phyloP scores from a whole-genome alignment of 805 yeast species.

The Nakazawaea anatomiae region DNA sequence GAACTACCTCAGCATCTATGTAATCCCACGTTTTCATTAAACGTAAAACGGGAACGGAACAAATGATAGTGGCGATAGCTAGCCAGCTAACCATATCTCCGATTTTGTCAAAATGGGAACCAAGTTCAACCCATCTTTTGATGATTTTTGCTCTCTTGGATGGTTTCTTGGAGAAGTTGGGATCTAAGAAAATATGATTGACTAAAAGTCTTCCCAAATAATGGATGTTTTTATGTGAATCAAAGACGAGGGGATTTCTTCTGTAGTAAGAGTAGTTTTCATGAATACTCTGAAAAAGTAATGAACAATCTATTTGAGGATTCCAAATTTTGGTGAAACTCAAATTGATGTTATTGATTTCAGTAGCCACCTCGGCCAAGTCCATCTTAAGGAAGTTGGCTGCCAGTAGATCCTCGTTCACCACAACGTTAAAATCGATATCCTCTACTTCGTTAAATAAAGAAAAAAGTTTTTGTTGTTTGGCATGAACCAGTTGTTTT shows the following conservation, averaged over 20 bases:
- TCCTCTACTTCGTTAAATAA: conserved; percentile 25
- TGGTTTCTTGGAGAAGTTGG: conserved; percentile 22
- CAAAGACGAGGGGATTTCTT: conserved; percentile 73
- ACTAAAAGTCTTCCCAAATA: conserved; percentile 68
- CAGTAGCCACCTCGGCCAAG: conserved; percentile 49
- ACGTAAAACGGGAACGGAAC: conserved; percentile 78
- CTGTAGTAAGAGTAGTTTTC: conserved; percentile 39
- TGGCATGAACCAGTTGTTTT: conserved; percentile 44
- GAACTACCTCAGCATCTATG: conserved; percentile 54
- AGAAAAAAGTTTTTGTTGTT: conserved; percentile 39
- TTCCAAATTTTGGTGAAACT: conserved; percentile 68
- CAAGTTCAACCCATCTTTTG: conserved; percentile 81
- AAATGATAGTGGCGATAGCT: conserved; percentile 77
- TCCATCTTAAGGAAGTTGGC: conserved; percentile 51
- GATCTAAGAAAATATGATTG: conserved; percentile 60
- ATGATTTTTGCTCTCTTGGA: conserved; percentile 58
- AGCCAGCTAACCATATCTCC: conserved; percentile 97
- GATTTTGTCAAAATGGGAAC: conserved; percentile 63
- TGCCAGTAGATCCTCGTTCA: conserved; percentile 17
- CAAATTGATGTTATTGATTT: conserved; percentile 62
- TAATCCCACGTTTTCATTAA: conserved; percentile 68
- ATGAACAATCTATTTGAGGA: conserved; percentile 71
- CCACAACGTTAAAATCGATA: not conserved
- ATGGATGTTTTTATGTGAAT: conserved; percentile 60
- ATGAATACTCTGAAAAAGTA: conserved; percentile 52